Conservation (phyloP, 306 rosid species). For the Spatholobus suberectus region DNA sequence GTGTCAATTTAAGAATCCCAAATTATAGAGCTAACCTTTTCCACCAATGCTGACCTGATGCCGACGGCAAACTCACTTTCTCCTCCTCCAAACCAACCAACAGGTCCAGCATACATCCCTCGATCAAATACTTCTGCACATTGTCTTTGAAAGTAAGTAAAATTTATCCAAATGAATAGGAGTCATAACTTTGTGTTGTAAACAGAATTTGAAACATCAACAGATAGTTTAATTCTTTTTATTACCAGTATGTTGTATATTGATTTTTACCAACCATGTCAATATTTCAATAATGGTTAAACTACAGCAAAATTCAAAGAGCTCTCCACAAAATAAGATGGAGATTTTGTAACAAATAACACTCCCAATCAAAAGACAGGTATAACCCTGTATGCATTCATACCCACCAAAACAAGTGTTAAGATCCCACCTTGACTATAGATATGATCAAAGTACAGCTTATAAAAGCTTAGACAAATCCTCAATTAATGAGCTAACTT, state of each 20-base stretch:
- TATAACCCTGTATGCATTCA: too few species aligned
- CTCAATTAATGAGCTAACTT: too few species aligned
- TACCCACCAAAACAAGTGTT: neutral
- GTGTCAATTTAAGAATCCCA: neutral
- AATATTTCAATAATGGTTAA: neutral
- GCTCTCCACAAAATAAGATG: neutral
- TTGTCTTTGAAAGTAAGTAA: constrained; percentile 15
- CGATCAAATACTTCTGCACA: constrained; percentile 87
- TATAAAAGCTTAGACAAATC: too few species aligned
- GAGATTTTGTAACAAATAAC: constrained; percentile 4
- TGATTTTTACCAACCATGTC: constrained; percentile 10
- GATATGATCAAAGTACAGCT: too few species aligned
- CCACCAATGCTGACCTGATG: constrained; percentile 91
- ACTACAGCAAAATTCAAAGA: neutral
- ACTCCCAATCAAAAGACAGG: neutral
- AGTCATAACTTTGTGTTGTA: constrained; percentile 19
- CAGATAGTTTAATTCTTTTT: neutral
- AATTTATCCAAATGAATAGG: neutral
- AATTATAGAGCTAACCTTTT: constrained; percentile 62
- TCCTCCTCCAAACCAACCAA: constrained; percentile 99
- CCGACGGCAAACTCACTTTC: constrained; percentile 99
- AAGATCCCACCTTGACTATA: too few species aligned
- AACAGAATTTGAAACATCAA: constrained; percentile 28
- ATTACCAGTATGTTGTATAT: neutral
- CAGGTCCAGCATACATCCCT: constrained; percentile 99